These are phyloP conservation scores for Larix kaempferi DNA, from an alignment of 75 land plant genomes.

Conservation along the genomic window DNA sequence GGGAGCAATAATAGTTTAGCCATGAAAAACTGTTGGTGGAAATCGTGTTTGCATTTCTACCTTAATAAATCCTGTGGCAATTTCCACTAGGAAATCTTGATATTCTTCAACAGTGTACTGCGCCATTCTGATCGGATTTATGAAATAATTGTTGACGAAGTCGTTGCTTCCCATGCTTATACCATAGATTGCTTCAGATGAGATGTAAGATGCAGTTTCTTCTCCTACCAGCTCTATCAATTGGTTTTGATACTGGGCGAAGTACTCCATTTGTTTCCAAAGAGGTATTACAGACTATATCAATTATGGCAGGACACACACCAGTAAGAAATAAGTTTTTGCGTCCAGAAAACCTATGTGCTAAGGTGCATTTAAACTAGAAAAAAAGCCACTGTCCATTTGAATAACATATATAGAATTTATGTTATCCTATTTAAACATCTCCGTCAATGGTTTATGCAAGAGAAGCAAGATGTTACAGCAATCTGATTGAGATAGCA, in stretches of 20 bases:
- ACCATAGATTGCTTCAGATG: conserved; percentile 31
- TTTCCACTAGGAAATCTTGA: conserved; percentile 24
- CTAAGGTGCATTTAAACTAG: too few relatives aligned
- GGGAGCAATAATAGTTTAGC: neutral
- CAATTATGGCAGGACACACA: too few relatives aligned
- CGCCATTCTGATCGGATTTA: conserved; percentile 14
- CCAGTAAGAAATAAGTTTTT: too few relatives aligned
- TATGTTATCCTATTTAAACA: too few relatives aligned
- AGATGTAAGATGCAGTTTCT: conserved; percentile 26
- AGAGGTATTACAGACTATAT: conserved; percentile 31
- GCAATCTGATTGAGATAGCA: too few relatives aligned
- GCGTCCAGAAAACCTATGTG: too few relatives aligned
- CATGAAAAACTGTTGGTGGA: too few relatives aligned
- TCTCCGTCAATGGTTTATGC: too few relatives aligned
- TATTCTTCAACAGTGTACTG: conserved; percentile 29
- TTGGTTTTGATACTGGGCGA: conserved; percentile 41
- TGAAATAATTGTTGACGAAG: conserved; percentile 50
- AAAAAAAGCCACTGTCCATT: too few relatives aligned
- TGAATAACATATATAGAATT: too few relatives aligned
- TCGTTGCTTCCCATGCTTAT: conserved; percentile 56
- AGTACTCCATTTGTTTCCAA: conserved; percentile 38
- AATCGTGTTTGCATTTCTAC: conserved; percentile 3
- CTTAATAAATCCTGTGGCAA: conserved; percentile 29
- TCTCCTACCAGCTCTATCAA: conserved; percentile 32
- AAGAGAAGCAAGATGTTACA: too few relatives aligned